Conservation (phyloP, 257 asterid species). For the Fraxinus pennsylvanica region DNA sequence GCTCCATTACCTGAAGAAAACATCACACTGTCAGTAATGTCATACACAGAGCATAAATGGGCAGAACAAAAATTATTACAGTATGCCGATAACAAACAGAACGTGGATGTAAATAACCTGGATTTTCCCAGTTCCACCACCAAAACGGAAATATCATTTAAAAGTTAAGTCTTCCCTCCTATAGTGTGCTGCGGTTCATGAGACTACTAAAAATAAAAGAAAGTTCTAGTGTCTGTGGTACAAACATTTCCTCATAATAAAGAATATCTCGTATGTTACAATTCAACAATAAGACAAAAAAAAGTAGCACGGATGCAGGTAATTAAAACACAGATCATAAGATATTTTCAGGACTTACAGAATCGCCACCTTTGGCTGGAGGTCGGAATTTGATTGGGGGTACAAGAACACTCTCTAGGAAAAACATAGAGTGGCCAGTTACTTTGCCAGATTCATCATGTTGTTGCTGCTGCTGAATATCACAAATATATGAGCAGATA, state of each 20-base stretch:
- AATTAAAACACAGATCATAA: slow-evolving; percentile 16
- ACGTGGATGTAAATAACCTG: slow-evolving; percentile 8
- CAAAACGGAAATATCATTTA: neutral
- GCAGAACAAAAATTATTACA: slow-evolving; percentile 9
- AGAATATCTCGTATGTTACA: slow-evolving; percentile 10
- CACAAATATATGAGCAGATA: slow-evolving; percentile 67
- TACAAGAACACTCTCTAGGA: slow-evolving; percentile 69
- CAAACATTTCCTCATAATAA: neutral
- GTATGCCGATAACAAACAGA: neutral
- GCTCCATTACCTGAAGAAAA: slow-evolving; percentile 79
- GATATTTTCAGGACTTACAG: slow-evolving; percentile 59
- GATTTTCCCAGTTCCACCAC: neutral
- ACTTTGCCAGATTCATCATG: slow-evolving; percentile 33
- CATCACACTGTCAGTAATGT: neutral
- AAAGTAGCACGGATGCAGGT: neutral
- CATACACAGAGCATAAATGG: slow-evolving; percentile 4
- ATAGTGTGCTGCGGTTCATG: slow-evolving; percentile 5
- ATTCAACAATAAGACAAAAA: neutral
- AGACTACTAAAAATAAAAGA: neutral
- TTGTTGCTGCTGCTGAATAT: slow-evolving; percentile 60
- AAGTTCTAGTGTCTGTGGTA: neutral
- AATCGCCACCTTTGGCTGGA: slow-evolving; percentile 76
- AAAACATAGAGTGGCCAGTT: slow-evolving; percentile 67
- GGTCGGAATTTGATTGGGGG: slow-evolving; percentile 92
- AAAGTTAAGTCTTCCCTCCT: neutral